Evolutionary conservation across 1,284 basidiomycete species (phyloP), one percentile per base, ranked within the genome.

Genomic region (Porogramme epimiltina): DNA sequence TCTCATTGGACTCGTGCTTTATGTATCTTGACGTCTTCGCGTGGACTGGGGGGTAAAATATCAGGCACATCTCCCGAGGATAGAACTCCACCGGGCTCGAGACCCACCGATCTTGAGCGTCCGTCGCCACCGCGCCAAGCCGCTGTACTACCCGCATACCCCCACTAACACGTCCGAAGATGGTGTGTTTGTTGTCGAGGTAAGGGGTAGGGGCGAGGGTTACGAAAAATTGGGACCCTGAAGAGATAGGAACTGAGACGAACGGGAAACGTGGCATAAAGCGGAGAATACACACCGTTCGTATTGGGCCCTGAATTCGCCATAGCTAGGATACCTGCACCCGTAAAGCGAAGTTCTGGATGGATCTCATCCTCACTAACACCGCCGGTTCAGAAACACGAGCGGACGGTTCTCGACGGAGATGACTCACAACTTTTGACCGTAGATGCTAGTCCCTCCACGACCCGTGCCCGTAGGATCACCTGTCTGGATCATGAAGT

Each of bases 241-340:
- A 33, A 48, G 45, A 37, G 45, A 45, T 22, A 49, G 50, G n/a
- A 49, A 41, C 31, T 18, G 31, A 13, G n/a, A n/a, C 45, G 52
- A 54, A 34, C 42, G 26, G 1, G n/a, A 51, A 31, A 16, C 16
- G 34, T 13, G n/a, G 34, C 34, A 42, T 25, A 22, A n/a, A 31
- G 39, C 3, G 23, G 22, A 18, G 19, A 31, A 28, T 45, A 34
- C 80, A 45, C 53, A 87, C 94, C 93, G 67, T 97, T 97, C 11
- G 91, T 92, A 66, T 97, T 95, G 5, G 94, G 93, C 1, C 94
- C 94, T 33, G 91, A 89, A 69, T 98, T 98, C 2, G 95, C 95
- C 95, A 97, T 98, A 8, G 94, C 95, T 20, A 98, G 80, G 50
- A 97, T 95, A 23, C 95, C 95, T 40, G 94, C 93, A n/a, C 95